Percentiles rank a stretch among this genome's conserved stretches.
These are phyloP conservation scores for Penicillium tannophilum DNA, from an alignment of 495 filamentous ascomycete genomes.

Conservation along the genomic window DNA sequence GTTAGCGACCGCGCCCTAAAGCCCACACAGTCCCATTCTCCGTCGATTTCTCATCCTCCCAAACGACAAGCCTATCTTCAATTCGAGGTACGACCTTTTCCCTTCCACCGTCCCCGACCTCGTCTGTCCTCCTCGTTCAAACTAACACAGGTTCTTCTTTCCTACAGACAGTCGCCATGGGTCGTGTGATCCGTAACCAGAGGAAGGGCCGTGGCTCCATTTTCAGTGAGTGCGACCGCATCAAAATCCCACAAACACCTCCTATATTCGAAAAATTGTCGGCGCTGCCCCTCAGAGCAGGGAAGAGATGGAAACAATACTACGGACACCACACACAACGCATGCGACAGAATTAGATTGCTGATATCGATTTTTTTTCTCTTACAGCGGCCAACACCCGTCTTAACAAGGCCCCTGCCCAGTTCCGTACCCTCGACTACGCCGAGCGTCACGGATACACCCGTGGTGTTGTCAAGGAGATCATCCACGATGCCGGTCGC, in stretches of 20 bases:
- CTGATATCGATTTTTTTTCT: slow-evolving; percentile 44
- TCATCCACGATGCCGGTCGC: slow-evolving; percentile 98
- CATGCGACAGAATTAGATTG: slow-evolving; percentile 23
- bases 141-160: slow-evolving; percentile 42
- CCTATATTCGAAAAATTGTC: slow-evolving; percentile 20
- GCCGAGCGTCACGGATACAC: slow-evolving; percentile 96
- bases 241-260: slow-evolving; percentile 20
- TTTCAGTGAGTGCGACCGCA: slow-evolving; percentile 76
- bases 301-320: slow-evolving; percentile 7
- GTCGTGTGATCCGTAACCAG: slow-evolving; percentile 93
- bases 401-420: slow-evolving; percentile 86
- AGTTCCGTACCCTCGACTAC: slow-evolving; percentile 94
- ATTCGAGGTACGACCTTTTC: slow-evolving; percentile 52
- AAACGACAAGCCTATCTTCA: slow-evolving; percentile 53
- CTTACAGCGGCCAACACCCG: slow-evolving; percentile 76
- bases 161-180: slow-evolving; percentile 59
- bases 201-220: slow-evolving; percentile 97
- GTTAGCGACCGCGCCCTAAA: slow-evolving; percentile 53
- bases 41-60: slow-evolving; percentile 49
- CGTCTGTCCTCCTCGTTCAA: slow-evolving; percentile 31
- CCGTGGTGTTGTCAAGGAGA: slow-evolving; percentile 95
- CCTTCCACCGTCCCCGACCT: slow-evolving; percentile 33
- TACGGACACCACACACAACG: slow-evolving; percentile 22
- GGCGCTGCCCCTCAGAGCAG: slow-evolving; percentile 17
- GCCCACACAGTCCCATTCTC: slow-evolving; percentile 50